Evolutionary conservation across 1,284 basidiomycete genomes (phyloP), one percentile per base, ranked within the genome.

Genomic region (Amylostereum areolatum): DNA sequence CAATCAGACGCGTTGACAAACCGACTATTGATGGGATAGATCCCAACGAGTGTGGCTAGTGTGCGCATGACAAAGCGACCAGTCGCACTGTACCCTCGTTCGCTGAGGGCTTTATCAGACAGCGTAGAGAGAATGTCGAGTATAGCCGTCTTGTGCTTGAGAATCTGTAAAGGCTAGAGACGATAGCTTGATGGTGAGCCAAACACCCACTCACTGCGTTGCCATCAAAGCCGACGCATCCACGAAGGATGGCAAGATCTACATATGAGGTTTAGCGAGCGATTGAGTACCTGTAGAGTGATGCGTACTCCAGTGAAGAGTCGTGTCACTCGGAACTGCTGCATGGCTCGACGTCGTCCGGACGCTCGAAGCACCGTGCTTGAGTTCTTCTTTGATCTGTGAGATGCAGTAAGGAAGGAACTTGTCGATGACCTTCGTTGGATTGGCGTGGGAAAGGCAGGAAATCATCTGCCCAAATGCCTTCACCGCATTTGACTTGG

Each of bases 381-480:
- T 88, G 43, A 99, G 69, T 65, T 99, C 96, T 45, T 85, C 79
- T 52, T 85, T 80, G 49, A 98, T 93, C 59, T 91, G 86, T n/a
- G 72, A 69, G 24, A 80, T 73, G 63, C 92, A 96, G 53, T 85
- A 81, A 0, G 89, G 85, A 55, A 97, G 69, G 65, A 98, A 88
- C 59, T 81, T 87, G 49, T 79, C 77, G 50, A 97, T 79, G 1
- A 86, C 89, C 70, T 86, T 83, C 52, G 81, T 75, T 7, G 92
- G 85, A 52, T 86, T 78, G 7, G 86, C 85, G 10, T 91, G 81
- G 2, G 94, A 87, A 32, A 99, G 79, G 60, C 90, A 93, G 28
- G 85, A 81, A 36, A 98, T 79, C 6, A 99, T 80, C 55, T 95
- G 89, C 9, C 93, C 94, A 54, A 97, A 89, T 5, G 92, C 91